These are phyloP conservation scores for Candolleomyces efflorescens DNA, from an alignment of 768 basidiomycete genomes.

Conservation along the genomic window DNA sequence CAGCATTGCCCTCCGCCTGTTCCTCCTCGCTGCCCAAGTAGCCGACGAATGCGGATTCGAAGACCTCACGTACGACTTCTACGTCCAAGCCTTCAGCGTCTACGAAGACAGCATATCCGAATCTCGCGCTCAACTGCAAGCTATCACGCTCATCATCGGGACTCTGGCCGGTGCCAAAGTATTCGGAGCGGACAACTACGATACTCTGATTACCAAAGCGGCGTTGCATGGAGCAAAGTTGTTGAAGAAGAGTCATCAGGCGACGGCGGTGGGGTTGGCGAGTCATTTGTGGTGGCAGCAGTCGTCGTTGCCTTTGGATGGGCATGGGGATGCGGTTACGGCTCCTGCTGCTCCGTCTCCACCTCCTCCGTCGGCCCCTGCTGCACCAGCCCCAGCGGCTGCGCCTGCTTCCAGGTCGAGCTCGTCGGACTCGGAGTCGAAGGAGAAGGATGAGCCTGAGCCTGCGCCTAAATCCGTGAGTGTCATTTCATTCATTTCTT, in stretches of 20 bases:
- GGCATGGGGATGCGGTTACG: neutral
- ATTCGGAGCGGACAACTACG: conserved; percentile 94
- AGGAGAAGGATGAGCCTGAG: conserved; percentile 42
- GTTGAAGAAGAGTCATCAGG: conserved; percentile 97
- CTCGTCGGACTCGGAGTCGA: conserved; percentile 29
- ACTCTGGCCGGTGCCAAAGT: conserved; percentile 85
- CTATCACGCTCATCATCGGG: conserved; percentile 94
- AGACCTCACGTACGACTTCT: conserved; percentile 95
- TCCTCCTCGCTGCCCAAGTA: conserved; percentile 93
- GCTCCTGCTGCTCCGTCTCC: neutral
- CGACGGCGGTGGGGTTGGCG: conserved; percentile 89
- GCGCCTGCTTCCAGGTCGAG: conserved; percentile 33
- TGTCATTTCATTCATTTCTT: conserved; percentile 17
- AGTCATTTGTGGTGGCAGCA: conserved; percentile 99
- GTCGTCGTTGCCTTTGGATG: conserved; percentile 1
- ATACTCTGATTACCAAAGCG: conserved; percentile 98
- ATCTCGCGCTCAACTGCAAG: conserved; percentile 90
- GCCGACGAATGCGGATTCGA: conserved; percentile 94
- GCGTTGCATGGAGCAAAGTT: conserved; percentile 94
- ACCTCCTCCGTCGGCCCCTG: conserved; percentile 9
- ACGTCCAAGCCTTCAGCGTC: conserved; percentile 95
- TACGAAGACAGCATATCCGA: conserved; percentile 98
- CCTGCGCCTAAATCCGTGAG: conserved; percentile 50
- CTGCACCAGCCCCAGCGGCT: conserved; percentile 34
- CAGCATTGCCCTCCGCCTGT: conserved; percentile 87